Evolutionary conservation across 306 rosid genomes (phyloP).

Genomic region (Prunus mume): DNA sequence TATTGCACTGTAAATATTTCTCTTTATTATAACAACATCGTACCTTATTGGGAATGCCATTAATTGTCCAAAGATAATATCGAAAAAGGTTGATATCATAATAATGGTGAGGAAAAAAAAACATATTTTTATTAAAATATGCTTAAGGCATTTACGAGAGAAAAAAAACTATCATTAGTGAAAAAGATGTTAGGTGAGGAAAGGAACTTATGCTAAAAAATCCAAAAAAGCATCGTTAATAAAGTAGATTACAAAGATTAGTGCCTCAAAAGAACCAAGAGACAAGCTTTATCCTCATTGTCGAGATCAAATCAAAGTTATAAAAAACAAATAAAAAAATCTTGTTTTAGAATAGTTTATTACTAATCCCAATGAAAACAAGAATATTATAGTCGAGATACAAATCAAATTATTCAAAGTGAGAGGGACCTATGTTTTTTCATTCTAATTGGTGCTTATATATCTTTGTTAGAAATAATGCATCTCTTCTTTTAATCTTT

Average conservation of each 20-base stretch:
- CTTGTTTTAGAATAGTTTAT: neutral
- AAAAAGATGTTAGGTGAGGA: neutral
- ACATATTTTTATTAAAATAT: neutral
- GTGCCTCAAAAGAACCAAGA: neutral
- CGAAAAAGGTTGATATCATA: neutral
- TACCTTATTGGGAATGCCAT: neutral
- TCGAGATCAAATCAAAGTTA: neutral
- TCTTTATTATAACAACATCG: neutral
- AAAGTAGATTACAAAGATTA: neutral
- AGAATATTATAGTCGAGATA: neutral
- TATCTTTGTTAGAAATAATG: neutral
- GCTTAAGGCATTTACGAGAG: neutral
- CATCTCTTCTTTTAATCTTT: neutral
- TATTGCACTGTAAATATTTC: neutral
- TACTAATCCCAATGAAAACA: neutral
- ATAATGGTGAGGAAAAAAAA: neutral
- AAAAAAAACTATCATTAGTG: neutral
- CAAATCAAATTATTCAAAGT: neutral
- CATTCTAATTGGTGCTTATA: neutral
- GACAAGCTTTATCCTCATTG: neutral
- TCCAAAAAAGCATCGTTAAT: neutral
- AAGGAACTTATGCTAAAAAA: conserved; percentile 1
- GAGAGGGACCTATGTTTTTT: neutral
- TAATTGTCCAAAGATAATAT: neutral
- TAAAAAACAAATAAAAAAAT: neutral